These are phyloP conservation scores for Plasmodium blacklocki DNA, from an alignment of 169 alveolate species.

Conservation along the genomic window DNA sequence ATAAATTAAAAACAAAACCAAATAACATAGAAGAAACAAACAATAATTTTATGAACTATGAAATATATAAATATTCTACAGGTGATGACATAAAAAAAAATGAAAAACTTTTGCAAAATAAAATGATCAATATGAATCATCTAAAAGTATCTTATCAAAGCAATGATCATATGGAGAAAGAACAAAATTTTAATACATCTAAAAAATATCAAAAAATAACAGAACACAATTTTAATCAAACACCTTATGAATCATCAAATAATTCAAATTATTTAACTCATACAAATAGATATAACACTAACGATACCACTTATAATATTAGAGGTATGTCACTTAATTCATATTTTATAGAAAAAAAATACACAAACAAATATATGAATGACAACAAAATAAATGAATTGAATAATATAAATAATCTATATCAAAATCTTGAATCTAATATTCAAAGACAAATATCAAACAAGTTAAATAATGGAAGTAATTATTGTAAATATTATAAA, in stretches of 20 bases:
- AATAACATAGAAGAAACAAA: too few species aligned
- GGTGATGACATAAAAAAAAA: background rate
- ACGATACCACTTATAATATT: background rate
- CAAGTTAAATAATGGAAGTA: slow-evolving; percentile 4
- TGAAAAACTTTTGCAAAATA: too few species aligned
- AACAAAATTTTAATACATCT: background rate
- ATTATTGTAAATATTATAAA: background rate
- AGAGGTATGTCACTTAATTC: slow-evolving; percentile 39
- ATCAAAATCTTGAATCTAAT: background rate
- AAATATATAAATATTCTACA: too few species aligned
- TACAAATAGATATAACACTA: slow-evolving; percentile 17
- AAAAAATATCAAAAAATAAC: too few species aligned
- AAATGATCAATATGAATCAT: too few species aligned
- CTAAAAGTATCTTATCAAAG: background rate
- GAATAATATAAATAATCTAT: background rate
- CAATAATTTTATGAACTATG: too few species aligned
- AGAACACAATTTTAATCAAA: background rate
- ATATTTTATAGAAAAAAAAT: background rate
- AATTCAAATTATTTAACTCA: slow-evolving; percentile 8
- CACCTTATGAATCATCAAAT: slow-evolving; percentile 2
- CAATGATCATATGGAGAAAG: background rate
- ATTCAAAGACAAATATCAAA: background rate
- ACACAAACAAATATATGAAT: background rate
- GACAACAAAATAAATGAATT: background rate
- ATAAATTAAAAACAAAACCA: too few species aligned